These are phyloP conservation scores for Solanum commersonii DNA, from an alignment of 257 asterid genomes.

Conservation along the genomic window DNA sequence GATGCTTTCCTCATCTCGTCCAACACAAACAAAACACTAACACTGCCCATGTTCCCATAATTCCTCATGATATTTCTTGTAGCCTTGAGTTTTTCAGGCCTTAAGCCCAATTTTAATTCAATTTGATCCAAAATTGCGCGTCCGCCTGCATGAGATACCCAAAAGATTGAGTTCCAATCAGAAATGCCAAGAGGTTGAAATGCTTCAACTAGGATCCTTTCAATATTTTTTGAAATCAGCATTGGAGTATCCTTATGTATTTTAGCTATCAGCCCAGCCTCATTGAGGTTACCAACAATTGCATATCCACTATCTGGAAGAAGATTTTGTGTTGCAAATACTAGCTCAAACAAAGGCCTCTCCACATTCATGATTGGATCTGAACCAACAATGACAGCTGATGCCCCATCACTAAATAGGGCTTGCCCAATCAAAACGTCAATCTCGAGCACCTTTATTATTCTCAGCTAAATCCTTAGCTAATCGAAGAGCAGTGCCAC, in stretches of 20 bases:
- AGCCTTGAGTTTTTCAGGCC: neutral
- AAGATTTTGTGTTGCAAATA: neutral
- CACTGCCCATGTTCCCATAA: conserved; percentile 5
- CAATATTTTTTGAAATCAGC: conserved; percentile 4
- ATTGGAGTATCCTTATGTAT: neutral
- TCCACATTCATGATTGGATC: neutral
- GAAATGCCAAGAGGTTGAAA: conserved; percentile 4
- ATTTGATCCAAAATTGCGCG: conserved; percentile 2
- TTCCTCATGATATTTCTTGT: neutral
- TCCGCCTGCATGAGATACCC: conserved; percentile 4
- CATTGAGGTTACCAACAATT: too few relatives aligned
- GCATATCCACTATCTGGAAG: too few relatives aligned
- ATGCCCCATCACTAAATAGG: neutral
- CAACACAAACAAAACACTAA: neutral
- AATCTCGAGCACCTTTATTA: neutral
- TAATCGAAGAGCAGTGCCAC: neutral
- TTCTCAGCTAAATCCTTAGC: neutral
- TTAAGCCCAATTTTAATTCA: neutral
- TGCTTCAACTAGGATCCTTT: neutral
- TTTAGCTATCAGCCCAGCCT: too few relatives aligned
- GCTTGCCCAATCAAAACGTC: conserved; percentile 10
- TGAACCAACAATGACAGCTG: conserved; percentile 4
- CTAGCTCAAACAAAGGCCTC: conserved; percentile 2
- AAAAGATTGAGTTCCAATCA: conserved; percentile 8
- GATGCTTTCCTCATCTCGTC: conserved; percentile 5